Evolutionary conservation across 2,329 filamentous ascomycete genomes (phyloP).

Genomic region (Reticulascus tulasneorum): DNA sequence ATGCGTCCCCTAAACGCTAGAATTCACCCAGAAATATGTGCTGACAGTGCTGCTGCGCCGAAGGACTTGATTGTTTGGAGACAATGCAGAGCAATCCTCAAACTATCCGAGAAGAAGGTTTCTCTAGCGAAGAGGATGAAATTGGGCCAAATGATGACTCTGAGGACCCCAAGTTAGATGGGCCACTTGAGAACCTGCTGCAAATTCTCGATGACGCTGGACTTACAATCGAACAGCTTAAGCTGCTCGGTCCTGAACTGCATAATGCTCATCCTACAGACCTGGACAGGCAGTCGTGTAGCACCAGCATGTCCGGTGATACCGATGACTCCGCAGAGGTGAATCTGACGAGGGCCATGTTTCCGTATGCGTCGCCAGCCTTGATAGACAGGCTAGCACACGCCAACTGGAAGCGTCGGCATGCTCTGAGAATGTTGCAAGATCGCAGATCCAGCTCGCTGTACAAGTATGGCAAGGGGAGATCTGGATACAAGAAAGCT

Average conservation of each 20-base stretch:
- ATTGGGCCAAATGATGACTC: too few relatives aligned
- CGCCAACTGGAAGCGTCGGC: constrained; percentile 4
- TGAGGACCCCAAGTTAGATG: too few relatives aligned
- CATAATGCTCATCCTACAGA: constrained; percentile 2
- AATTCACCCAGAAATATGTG: background rate
- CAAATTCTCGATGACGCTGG: background rate
- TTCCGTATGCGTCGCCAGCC: background rate
- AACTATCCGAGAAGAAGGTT: too few relatives aligned
- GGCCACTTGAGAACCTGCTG: background rate
- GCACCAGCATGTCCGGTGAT: background rate
- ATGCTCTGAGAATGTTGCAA: background rate
- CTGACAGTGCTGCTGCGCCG: too few relatives aligned
- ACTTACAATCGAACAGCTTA: background rate
- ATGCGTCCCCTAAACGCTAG: background rate
- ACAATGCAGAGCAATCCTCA: too few relatives aligned
- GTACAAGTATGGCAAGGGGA: background rate
- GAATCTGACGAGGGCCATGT: background rate
- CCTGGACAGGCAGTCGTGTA: background rate
- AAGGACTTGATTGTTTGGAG: too few relatives aligned
- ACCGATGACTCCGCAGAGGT: background rate
- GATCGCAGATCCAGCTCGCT: background rate
- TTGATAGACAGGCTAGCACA: constrained; percentile 1
- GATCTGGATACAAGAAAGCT: background rate
- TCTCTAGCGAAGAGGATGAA: too few relatives aligned
- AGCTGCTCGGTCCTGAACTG: background rate